These are phyloP conservation scores for Xylaria sp. DNA, from an alignment of 2,329 filamentous ascomycete genomes.

Conservation along the genomic window DNA sequence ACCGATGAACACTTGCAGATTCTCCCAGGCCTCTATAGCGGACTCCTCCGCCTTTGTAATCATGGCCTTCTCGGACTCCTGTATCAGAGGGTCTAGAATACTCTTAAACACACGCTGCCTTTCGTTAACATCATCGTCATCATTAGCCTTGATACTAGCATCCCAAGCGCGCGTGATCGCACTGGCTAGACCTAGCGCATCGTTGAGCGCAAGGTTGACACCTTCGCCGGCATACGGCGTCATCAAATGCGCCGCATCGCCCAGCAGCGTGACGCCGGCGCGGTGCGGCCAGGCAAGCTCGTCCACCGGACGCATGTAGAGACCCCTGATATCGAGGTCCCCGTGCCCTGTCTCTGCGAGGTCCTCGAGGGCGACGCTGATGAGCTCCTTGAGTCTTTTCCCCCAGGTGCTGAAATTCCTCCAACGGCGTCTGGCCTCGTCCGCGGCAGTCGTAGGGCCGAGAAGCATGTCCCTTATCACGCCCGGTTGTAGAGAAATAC, in stretches of 20 bases:
- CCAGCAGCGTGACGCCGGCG: conserved; percentile 58
- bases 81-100: neutral
- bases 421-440: neutral
- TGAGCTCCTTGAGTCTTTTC: neutral
- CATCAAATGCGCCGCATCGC: conserved; percentile 63
- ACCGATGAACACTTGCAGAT: neutral
- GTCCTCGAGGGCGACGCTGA: neutral
- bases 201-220: conserved; percentile 61
- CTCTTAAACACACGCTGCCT: neutral
- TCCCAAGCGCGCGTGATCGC: neutral
- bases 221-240: conserved; percentile 60
- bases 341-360: neutral
- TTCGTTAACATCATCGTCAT: neutral
- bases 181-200: conserved; percentile 54
- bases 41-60: neutral
- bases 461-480: conserved; percentile 7
- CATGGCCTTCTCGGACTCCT: conserved; percentile 1
- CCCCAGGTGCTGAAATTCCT: conserved; percentile 9
- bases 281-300: conserved; percentile 38
- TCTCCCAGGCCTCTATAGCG: conserved; percentile 2
- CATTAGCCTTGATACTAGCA: neutral
- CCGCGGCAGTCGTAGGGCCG: neutral
- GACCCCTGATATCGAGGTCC: neutral
- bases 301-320: conserved; percentile 41
- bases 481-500: neutral